Base-by-base conservation (phyloP, 441 rosid genomes). In the Gossypium lobatum region DNA sequence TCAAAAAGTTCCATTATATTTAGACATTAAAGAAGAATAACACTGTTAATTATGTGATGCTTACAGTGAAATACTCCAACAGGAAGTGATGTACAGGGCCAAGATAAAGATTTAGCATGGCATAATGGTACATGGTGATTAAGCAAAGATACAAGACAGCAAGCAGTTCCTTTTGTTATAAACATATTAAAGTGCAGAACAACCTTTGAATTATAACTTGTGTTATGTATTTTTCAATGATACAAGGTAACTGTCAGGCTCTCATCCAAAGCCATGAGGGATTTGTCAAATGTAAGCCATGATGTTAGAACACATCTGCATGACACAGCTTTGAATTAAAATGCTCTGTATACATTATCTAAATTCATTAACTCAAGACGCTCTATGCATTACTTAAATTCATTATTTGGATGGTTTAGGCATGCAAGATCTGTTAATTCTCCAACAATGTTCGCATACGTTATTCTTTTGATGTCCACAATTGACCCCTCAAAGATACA, bases 321-420 rank as follows among this genome's bases (percentile, higher is more conserved):
- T 20, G 17, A 64, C 52, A 64, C 23, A 64, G 70, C 53, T 64
- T 64, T 42, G 70, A 64, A 42, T 14, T 64, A 11, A 64, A 42
- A 64, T 39, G 70, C 54, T 64, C 16, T 39, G 34, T 5, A 13
- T 20, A 4, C 31, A 42, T 42, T 64, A 42, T 42, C 26, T 14
- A 2, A 5, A 64, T 42, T 63, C 50, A 37, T 17, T 37, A 37
- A 37, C 50, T 63, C 50, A 63, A 63, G n/a, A 45, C 26, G n/a
- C 53, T 42, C 52, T 20, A 39, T 4, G 54, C 54, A 64, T 64
- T 4, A 64, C 18, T 17, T 64, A 16, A 42, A 64, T 42, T 64
- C 53, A 64, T 64, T 42, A 42, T 64, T 64, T 64, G 54, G 70
- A 64, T 20, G 46, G 54, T 42, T 64, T 64, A 64, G 28, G 31